Conservation (phyloP, 345 rosid genomes). For the Corymbia maculata region DNA sequence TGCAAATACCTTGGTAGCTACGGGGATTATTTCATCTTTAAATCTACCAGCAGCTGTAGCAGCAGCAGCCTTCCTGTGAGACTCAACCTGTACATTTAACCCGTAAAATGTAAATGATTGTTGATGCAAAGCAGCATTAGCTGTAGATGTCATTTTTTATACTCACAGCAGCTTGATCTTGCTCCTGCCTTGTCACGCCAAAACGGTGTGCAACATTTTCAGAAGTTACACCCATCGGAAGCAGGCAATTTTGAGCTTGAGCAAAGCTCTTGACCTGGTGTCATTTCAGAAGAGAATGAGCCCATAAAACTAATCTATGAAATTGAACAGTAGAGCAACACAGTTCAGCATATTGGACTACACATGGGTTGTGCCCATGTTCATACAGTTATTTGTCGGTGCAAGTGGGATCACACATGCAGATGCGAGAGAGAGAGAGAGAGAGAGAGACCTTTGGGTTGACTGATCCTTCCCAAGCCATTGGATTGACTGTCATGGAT, state of each 20-base stretch:
- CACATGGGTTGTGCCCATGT: background rate
- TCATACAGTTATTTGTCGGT: background rate
- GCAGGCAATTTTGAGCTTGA: conserved; percentile 84
- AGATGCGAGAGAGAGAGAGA: background rate
- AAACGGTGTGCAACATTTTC: conserved; percentile 89
- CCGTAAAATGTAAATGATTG: background rate
- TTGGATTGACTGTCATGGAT: conserved; percentile 77
- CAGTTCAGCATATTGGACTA: background rate
- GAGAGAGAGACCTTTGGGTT: conserved; percentile 47
- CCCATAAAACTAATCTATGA: background rate
- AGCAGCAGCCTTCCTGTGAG: conserved; percentile 92
- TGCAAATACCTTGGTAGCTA: conserved; percentile 67
- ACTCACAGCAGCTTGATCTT: conserved; percentile 96
- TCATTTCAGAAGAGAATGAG: background rate
- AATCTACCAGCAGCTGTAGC: conserved; percentile 83
- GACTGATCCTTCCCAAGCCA: conserved; percentile 81
- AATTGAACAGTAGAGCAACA: background rate
- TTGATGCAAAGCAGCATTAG: background rate
- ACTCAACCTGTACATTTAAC: conserved; percentile 50
- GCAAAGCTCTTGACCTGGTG: conserved; percentile 54
- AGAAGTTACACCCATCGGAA: conserved; percentile 96
- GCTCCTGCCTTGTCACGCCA: conserved; percentile 85
- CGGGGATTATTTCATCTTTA: conserved; percentile 85
- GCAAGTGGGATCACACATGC: background rate
- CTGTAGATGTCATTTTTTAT: background rate